Evolutionary conservation across 768 basidiomycete genomes (phyloP).

Genomic region (Suillus fuscotomentosus): DNA sequence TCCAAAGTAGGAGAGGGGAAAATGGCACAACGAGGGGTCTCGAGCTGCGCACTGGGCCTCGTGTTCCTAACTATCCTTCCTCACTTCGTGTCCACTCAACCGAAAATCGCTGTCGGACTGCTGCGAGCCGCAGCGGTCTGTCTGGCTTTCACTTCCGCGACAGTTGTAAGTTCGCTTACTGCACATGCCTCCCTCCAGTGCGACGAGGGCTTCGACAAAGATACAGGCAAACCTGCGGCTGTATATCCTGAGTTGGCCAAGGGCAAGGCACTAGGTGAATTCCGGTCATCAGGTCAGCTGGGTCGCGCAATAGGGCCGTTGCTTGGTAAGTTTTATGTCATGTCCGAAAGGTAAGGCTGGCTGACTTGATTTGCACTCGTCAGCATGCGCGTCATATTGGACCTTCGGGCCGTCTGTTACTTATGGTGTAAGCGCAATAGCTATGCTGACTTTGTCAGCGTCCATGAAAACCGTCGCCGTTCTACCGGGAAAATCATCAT

Average conservation of each 20-base stretch:
- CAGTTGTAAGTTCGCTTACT: conserved; percentile 92
- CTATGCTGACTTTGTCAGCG: conserved; percentile 60
- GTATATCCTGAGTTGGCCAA: conserved; percentile 73
- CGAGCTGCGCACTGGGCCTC: conserved; percentile 70
- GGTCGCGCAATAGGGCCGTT: conserved; percentile 92
- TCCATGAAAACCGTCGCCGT: conserved; percentile 52
- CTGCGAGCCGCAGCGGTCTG: conserved; percentile 74
- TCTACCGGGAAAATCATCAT: conserved; percentile 10
- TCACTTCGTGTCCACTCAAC: conserved; percentile 40
- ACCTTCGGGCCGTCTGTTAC: conserved; percentile 80
- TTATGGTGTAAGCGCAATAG: conserved; percentile 61
- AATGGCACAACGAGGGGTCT: conserved; percentile 82
- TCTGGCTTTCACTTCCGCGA: conserved; percentile 92
- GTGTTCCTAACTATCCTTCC: conserved; percentile 73
- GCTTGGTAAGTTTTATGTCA: conserved; percentile 53
- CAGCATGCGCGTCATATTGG: conserved; percentile 88
- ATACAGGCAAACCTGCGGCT: conserved; percentile 52
- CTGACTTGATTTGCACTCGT: not conserved
- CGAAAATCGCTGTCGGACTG: conserved; percentile 47
- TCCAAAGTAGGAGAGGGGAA: conserved; percentile 73
- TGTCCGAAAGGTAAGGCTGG: conserved; percentile 7
- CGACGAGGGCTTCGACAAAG: conserved; percentile 64
- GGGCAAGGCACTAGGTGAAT: conserved; percentile 80
- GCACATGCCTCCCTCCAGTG: conserved; percentile 90
- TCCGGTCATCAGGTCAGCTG: conserved; percentile 92